Base-by-base conservation (phyloP, 179 eudicot genomes). In the Corrigiola litoralis region DNA sequence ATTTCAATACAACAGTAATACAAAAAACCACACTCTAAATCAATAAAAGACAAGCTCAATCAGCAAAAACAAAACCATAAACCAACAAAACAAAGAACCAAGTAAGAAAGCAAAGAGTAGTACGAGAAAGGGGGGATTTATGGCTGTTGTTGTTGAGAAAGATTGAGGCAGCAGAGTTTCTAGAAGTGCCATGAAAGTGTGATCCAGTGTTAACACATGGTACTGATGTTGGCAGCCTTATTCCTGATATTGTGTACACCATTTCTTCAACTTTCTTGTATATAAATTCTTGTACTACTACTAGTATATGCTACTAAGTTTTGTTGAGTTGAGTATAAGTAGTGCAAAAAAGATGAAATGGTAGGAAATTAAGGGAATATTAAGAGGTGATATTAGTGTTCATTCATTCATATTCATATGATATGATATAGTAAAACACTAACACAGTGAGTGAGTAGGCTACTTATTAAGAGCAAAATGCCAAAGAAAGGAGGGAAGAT, bases 211-310 rank as follows among this genome's bases (percentile, higher is more conserved):
- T 32, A 50, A 77, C 10, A 16, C 71, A 75, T 23, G 82, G 82
- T 49, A 72, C 53, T 45, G 71, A 31, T 47, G 73, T 25, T 46
- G 84, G 76, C 17, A 83, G 65, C 25, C 85, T 72, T 61, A 80
- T 79, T 27, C 87, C 90, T 18, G 90, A 75, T 0, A 85, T 59
- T 21, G 90, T 67, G 41, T 72, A 72, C 65, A 68, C 87, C 90
- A 83, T 83, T 61, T 44, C n/a, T 1, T 44, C 13, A 6, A 2
- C 27, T 1, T 32, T 17, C 8, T 36, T 63, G 25, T 33, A 11
- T 47, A 50, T n/a, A 36, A 36, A 6, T 37, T 38, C 18, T 52
- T 28, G 23, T 31, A 31, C 13, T 51, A 12, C 46, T 38, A 41
- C 47, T 37, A 42, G 41, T n/a, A 5, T 23, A 7, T 5, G 45